Conservation (phyloP, 306 rosid species). For the Trichosanthes cucumerina region DNA sequence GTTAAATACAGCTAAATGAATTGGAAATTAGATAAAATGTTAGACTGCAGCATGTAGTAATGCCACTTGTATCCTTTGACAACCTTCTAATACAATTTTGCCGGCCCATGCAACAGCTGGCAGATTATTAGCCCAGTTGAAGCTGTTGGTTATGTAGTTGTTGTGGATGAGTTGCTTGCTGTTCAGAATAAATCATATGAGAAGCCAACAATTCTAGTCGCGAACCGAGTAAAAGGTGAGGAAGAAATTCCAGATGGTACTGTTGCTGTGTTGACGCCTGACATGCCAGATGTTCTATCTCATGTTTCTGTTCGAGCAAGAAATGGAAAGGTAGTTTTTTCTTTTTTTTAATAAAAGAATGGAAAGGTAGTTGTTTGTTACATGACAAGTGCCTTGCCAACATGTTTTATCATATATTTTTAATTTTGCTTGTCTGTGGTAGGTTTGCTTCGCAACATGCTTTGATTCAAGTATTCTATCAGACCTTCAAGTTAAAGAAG, state of each 20-base stretch:
- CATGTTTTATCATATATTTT: not conserved
- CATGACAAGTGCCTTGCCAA: conserved; percentile 9
- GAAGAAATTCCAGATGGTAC: conserved; percentile 98
- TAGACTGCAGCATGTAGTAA: not conserved
- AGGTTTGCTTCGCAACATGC: conserved; percentile 98
- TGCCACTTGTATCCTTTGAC: not conserved
- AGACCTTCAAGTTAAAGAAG: conserved; percentile 56
- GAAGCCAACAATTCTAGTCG: conserved; percentile 85
- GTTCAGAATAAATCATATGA: conserved; percentile 78
- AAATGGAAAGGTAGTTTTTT: conserved; percentile 66
- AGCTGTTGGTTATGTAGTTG: conserved; percentile 74
- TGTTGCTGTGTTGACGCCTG: conserved; percentile 96
- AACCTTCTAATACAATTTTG: conserved; percentile 29
- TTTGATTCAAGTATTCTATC: conserved; percentile 71
- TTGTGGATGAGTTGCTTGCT: conserved; percentile 79
- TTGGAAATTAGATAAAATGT: not conserved
- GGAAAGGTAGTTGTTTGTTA: conserved; percentile 50
- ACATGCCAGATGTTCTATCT: conserved; percentile 97
- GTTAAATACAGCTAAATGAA: not conserved
- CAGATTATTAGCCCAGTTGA: conserved; percentile 96
- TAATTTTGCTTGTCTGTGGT: conserved; percentile 13
- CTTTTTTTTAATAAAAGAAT: too few species aligned
- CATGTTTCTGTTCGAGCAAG: conserved; percentile 99
- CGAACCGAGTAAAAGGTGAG: conserved; percentile 81
- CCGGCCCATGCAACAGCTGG: conserved; percentile 59